Base-by-base conservation (phyloP, 1,139 yeast species). In the Geotrichum klebahnii region DNA sequence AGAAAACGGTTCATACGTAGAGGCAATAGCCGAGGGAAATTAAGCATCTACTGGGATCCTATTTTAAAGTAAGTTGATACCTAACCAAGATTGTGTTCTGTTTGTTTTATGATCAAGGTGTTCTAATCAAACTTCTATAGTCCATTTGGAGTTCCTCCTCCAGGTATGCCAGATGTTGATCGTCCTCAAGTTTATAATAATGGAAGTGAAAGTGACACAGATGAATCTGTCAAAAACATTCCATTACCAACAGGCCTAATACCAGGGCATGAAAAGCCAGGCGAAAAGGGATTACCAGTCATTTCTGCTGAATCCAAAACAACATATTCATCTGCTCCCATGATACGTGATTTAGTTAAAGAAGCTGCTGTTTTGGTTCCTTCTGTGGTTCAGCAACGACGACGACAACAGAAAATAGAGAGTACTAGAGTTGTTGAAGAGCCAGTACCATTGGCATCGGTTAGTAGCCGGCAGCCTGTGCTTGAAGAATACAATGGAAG, bases 1-100 rank as follows among this genome's bases (percentile, higher is more conserved):
- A 12, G 39, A 23, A 34, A 50, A 38, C 20, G 48, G 32, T 32
- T 43, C 29, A 24, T 53, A 36, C 42, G 56, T 43, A 38, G 54
- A 41, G 20, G 41, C 34, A 43, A 37, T 6, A 52, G 52, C 46
- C 49, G 48, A 10, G 56, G 55, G 51, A 54, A 51, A 32, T 59
- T 53, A 31, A 57, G 64, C 40, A 54, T 62, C 28, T 62, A 54
- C 52, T 63, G 63, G 61, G 66, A 62, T 43, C 61, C 63, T 3
- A 54, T 54, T 10, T 24, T 48, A n/a, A 48, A 48, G 50, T 47
- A 41, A 14, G 46, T 40, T 24, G 19, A 22, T 28, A 28, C n/a
- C n/a, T n/a, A n/a, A n/a, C n/a, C n/a, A n/a, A n/a, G n/a, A n/a
- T n/a, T n/a, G n/a, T n/a, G n/a, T n/a, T n/a, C n/a, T n/a, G n/a